Base-by-base conservation (phyloP, 2,329 filamentous ascomycete species). In the Trichophyton verrucosum region DNA sequence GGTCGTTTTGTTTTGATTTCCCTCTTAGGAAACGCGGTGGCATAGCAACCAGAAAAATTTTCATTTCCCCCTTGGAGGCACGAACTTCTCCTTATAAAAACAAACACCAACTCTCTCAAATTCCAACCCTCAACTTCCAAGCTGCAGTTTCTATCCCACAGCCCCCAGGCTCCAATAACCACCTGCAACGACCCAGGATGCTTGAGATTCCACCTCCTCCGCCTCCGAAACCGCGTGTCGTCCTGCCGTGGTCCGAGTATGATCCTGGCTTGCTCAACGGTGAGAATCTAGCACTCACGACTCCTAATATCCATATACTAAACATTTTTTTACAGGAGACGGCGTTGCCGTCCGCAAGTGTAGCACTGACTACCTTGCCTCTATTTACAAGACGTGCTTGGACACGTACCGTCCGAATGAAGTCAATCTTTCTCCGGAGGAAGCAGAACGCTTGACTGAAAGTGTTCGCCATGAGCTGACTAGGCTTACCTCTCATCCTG, bases 281-380 rank as follows among this genome's bases (percentile, higher is more conserved):
- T 63, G 46, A 7, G 55, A 30, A 24, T 20, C 38, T 57, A 5
- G 20, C 38, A 11, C 15, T 22, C 11, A 15, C 15, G 2, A 40
- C 15, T 11, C 49, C 9, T 9, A 27, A n/a, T n/a, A 36, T 55
- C 33, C 8, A 15, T 17, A 30, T 24, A 24, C 30, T 36, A n/a
- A 44, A 13, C 0, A 17, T n/a, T 5, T 15, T 15, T n/a, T n/a
- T 30, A 3, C 30, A 56, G 59, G 40, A 13, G 36, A 59, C 13
- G 47, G 61, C 9, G n/a, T 44, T 15, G 42, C 60, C 8, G 56
- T 44, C 17, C 59, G 60, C 30, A 61, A 60, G 51, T 62, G 62
- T 44, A 62, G 57, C 62, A 46, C 44, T 30, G 60, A 57, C 6
- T 63, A 53, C 27, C 62, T 63, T 27, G 51, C 60, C 30, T 40